phyloP scores from a whole-genome alignment of 352 stramenopile genomes.

The Peronospora destructor region DNA sequence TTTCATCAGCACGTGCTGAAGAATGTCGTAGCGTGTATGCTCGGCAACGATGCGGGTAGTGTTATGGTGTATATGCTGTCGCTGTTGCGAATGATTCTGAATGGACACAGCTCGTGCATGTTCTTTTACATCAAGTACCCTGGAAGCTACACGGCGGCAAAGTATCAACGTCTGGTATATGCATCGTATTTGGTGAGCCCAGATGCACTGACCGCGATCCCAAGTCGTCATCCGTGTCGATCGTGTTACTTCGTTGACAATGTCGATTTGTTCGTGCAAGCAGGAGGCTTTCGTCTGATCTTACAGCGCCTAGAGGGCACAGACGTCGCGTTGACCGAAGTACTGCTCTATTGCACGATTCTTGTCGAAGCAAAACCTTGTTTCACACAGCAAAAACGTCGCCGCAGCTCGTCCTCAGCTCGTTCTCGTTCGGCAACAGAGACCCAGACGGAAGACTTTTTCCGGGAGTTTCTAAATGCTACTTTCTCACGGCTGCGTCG shows the following conservation, averaged over 20 bases:
- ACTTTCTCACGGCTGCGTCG: slow-evolving; percentile 56
- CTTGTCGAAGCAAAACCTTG: slow-evolving; percentile 72
- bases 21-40: slow-evolving; percentile 62
- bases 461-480: slow-evolving; percentile 69
- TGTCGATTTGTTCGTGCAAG: slow-evolving; percentile 81
- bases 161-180: slow-evolving; percentile 65
- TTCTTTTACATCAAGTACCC: slow-evolving; percentile 84
- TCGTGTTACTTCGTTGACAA: slow-evolving; percentile 81
- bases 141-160: slow-evolving; percentile 46
- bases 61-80: slow-evolving; percentile 47
- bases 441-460: slow-evolving; percentile 66
- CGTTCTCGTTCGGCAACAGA: slow-evolving; percentile 29
- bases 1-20: slow-evolving; percentile 80
- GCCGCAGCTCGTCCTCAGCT: slow-evolving; percentile 36
- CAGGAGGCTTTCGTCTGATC: slow-evolving; percentile 66
- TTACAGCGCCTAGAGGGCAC: slow-evolving; percentile 45
- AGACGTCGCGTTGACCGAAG: slow-evolving; percentile 46
- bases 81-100: slow-evolving; percentile 69
- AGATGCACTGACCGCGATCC: slow-evolving; percentile 46
- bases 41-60: slow-evolving; percentile 33
- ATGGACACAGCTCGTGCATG: slow-evolving; percentile 67
- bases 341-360: slow-evolving; percentile 63
- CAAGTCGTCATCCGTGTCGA: slow-evolving; percentile 59
- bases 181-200: slow-evolving; percentile 64
- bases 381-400: slow-evolving; percentile 50